Evolutionary conservation across 805 yeast genomes (phyloP), one percentile per base, ranked within the genome.

Genomic region (Yamadazyma laniorum): DNA sequence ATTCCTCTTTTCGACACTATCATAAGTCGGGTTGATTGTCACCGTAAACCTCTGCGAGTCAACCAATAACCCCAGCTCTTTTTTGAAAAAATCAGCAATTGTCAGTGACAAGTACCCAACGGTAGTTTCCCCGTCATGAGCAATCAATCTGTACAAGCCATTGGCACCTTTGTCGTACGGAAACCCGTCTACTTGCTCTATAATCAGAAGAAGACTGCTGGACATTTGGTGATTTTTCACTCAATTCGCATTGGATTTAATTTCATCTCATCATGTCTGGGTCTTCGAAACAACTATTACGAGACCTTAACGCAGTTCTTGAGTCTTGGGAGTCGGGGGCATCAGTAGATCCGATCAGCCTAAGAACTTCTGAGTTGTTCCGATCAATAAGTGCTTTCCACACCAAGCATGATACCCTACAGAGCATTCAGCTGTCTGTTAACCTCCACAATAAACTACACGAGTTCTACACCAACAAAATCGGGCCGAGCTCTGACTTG

Each of bases 1-100:
- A 36, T 61, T 69, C 44, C 83, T 52, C 23, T 52, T 51, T 17
- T 73, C 78, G 19, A 71, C 29, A 0, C 74, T 63, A 39, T 63
- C 55, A 16, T 65, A 52, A 0, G 47, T 25, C 1, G 57, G 22
- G 4, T 43, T 25, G 5, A 76, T 52, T 2, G 41, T 40, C 1
- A 77, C 63, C 1, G 48, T 49, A 26, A 53, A 53, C 3, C 29
- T 21, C 0, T 23, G 28, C 6, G 51, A 45, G 34, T 67, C 59
- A 3, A 69, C 59, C 3, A 19, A 25, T 22, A 54, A 41, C 8
- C 36, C 45, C 6, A 30, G 7, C 7, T 51, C 45, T 6, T 39
- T 35, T 6, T 30, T 38, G 33, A 67, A 57, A 22, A 45, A 36
- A 9, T 8, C 8, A 5, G 61, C 70, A 18, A 59, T 48, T 17